Evolutionary conservation across 1,284 basidiomycete genomes (phyloP).

Genomic region (Chondrostereum purpureum): DNA sequence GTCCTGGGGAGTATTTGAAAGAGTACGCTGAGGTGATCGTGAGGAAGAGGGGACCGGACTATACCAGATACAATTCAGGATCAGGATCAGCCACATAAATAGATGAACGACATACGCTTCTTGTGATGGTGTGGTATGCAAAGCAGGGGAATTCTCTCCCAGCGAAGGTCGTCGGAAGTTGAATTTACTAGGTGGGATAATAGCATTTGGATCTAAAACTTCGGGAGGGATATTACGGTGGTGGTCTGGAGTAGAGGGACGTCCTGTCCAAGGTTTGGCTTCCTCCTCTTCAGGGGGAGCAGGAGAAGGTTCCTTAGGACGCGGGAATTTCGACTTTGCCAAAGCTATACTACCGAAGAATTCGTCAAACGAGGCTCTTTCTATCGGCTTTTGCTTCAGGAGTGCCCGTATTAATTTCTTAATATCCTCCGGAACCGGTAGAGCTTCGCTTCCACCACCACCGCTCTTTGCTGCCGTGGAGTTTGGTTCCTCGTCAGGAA

Average conservation of each 20-base stretch:
- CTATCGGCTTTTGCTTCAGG: constrained; percentile 78
- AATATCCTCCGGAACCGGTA: constrained; percentile 74
- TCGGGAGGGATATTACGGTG: constrained; percentile 67
- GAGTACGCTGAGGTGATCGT: constrained; percentile 7
- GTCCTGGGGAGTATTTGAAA: constrained; percentile 8
- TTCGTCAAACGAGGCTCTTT: constrained; percentile 87
- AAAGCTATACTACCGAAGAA: constrained; percentile 85
- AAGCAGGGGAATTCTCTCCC: constrained; percentile 17
- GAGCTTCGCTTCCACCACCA: constrained; percentile 37
- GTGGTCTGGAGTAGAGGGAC: constrained; percentile 51
- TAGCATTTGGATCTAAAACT: constrained; percentile 66
- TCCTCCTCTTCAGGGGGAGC: constrained; percentile 1
- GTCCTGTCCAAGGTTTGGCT: constrained; percentile 14
- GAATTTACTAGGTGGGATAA: constrained; percentile 75
- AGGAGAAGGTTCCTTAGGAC: constrained; percentile 29
- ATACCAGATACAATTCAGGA: no score
- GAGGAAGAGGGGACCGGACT: background rate
- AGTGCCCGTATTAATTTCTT: constrained; percentile 83
- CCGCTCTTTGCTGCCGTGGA: constrained; percentile 21
- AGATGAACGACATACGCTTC: constrained; percentile 8
- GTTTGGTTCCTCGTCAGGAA: constrained; percentile 80
- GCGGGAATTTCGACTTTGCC: constrained; percentile 73
- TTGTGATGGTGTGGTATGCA: constrained; percentile 13
- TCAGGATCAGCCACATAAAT: background rate
- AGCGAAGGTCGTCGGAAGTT: constrained; percentile 48